Percentiles rank a stretch among this genome's conserved stretches.
These are phyloP conservation scores for Suillus hirtellus DNA, from an alignment of 768 basidiomycete species.

Conservation along the genomic window DNA sequence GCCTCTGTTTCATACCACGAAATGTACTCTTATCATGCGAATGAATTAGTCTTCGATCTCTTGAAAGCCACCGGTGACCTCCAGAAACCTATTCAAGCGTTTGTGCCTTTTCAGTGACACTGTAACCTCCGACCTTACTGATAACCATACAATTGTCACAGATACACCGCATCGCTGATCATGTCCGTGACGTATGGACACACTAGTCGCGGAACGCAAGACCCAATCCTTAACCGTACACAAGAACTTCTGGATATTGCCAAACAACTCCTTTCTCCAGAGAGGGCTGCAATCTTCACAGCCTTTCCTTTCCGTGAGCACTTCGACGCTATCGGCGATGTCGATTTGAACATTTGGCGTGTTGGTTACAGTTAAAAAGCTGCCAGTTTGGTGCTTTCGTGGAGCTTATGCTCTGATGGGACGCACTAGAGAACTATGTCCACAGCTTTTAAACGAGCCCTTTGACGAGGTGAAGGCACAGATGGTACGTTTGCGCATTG, in stretches of 20 bases:
- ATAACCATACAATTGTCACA: constrained; percentile 1
- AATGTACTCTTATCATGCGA: constrained; percentile 10
- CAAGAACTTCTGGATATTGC: constrained; percentile 22
- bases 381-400: not conserved
- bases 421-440: not conserved
- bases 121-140: not conserved
- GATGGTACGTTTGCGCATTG: not conserved
- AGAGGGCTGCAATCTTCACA: constrained; percentile 7
- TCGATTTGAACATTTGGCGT: not conserved
- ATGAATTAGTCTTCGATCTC: constrained; percentile 15
- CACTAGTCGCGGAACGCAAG: constrained; percentile 19
- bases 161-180: constrained; percentile 30
- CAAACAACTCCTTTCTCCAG: constrained; percentile 9
- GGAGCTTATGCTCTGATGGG: constrained; percentile 3
- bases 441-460: not conserved
- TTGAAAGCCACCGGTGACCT: constrained; percentile 18
- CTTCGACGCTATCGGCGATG: not conserved
- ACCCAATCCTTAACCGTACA: constrained; percentile 22
- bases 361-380: not conserved
- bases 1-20: constrained; percentile 18
- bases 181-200: constrained; percentile 28
- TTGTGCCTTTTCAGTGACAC: not conserved
- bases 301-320: constrained; percentile 14
- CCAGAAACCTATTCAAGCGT: constrained; percentile 18
- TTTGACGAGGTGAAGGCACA: not conserved